Percentiles rank a stretch among this genome's conserved stretches.
Evolutionary conservation across 1,284 basidiomycete genomes (phyloP).

Genomic region (Pyrrhoderma noxium): DNA sequence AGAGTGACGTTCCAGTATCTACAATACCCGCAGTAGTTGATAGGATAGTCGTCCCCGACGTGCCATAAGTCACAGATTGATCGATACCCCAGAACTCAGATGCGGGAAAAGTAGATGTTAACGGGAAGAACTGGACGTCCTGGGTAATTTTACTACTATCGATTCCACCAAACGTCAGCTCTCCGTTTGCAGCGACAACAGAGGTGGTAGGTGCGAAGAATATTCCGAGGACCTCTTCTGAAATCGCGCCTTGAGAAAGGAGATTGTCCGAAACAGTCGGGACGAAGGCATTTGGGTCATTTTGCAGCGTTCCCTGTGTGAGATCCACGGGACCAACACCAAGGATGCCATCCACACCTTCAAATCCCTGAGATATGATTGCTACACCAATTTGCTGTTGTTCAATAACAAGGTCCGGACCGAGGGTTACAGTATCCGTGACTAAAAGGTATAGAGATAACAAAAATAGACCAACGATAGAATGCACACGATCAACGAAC

Average conservation of each 20-base stretch:
- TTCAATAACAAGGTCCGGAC: conserved; percentile 26
- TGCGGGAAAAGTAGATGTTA: conserved; percentile 43
- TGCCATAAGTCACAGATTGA: conserved; percentile 48
- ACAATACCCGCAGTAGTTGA: conserved; percentile 49
- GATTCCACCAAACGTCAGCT: conserved; percentile 37
- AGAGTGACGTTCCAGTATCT: conserved; percentile 45
- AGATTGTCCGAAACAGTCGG: conserved; percentile 47
- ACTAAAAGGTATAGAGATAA: conserved; percentile 4
- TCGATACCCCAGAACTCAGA: conserved; percentile 55
- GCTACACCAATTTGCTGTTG: conserved; percentile 56
- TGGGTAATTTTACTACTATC: conserved; percentile 44
- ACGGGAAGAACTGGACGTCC: conserved; percentile 36
- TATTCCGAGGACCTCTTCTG: conserved; percentile 36
- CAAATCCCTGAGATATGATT: conserved; percentile 30
- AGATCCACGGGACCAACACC: conserved; percentile 33
- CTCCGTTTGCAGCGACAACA: conserved; percentile 24
- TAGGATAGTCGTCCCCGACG: conserved; percentile 35
- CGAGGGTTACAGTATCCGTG: conserved; percentile 27
- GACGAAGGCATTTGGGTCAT: conserved; percentile 21
- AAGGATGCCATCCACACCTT: conserved; percentile 45
- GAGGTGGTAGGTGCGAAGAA: conserved; percentile 42
- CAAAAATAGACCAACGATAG: not conserved
- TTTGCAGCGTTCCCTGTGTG: conserved; percentile 21
- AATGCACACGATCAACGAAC: not conserved
- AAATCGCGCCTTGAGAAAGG: conserved; percentile 33